phyloP scores from a whole-genome alignment of 768 basidiomycete species.

The Asterophora parasitica region DNA sequence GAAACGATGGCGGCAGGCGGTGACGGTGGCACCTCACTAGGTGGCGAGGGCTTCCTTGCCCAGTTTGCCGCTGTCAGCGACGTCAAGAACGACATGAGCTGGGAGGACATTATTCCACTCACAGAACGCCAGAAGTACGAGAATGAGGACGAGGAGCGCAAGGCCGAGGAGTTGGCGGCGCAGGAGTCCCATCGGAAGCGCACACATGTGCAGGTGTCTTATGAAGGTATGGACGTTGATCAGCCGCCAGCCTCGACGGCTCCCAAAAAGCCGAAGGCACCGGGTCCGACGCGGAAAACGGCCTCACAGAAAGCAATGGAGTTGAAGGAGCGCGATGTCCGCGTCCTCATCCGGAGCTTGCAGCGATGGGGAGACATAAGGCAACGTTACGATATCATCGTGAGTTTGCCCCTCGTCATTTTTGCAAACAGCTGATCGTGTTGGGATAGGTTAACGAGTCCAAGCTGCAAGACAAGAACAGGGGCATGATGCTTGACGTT shows the following conservation, averaged over 20 bases:
- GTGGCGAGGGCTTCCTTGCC: conserved; percentile 94
- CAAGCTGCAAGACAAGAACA: conserved; percentile 91
- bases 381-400: conserved; percentile 90
- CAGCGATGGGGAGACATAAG: conserved; percentile 98
- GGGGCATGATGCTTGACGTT: conserved; percentile 84
- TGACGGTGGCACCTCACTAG: conserved; percentile 89
- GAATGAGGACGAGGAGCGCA: conserved; percentile 71
- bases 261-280: conserved; percentile 69
- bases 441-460: conserved; percentile 71
- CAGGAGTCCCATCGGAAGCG: conserved; percentile 77
- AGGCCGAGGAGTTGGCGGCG: conserved; percentile 64
- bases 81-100: conserved; percentile 96
- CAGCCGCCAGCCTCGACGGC: conserved; percentile 58
- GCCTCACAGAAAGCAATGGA: conserved; percentile 94
- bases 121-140: conserved; percentile 86
- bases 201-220: conserved; percentile 80
- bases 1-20: conserved; percentile 83
- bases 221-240: conserved; percentile 92
- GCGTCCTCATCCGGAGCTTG: conserved; percentile 89
- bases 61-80: conserved; percentile 96
- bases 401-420: conserved; percentile 33
- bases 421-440: conserved; percentile 1
- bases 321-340: conserved; percentile 94
- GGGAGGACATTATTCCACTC: conserved; percentile 98
- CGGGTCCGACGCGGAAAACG: conserved; percentile 77